These are phyloP conservation scores for Ballota nigra DNA, from an alignment of 257 asterid species.

Conservation along the genomic window DNA sequence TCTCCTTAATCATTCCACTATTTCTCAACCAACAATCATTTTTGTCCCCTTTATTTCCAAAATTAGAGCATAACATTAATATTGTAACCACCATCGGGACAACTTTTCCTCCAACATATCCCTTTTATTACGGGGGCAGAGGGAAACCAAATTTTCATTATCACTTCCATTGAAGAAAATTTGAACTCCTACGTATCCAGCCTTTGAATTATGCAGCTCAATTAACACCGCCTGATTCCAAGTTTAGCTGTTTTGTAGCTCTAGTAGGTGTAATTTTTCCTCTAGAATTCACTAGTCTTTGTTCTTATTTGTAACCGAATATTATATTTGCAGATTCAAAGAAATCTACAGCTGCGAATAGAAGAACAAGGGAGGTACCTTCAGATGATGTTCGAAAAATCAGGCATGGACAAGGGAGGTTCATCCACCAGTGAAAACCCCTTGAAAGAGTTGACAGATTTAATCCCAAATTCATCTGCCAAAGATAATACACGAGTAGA, in stretches of 20 bases:
- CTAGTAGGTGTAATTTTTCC: not conserved
- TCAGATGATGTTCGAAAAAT: slow-evolving; percentile 87
- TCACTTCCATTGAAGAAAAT: too few relatives aligned
- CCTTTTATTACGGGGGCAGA: too few relatives aligned
- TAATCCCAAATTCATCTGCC: slow-evolving; percentile 30
- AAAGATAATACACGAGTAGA: slow-evolving; percentile 30
- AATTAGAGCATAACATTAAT: too few relatives aligned
- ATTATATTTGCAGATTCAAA: slow-evolving; percentile 64
- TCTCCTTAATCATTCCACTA: too few relatives aligned
- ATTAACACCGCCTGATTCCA: slow-evolving; percentile 1
- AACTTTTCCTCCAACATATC: too few relatives aligned
- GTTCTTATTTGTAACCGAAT: not conserved
- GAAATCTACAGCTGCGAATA: slow-evolving; percentile 88
- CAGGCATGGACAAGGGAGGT: slow-evolving; percentile 57
- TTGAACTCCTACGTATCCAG: not conserved
- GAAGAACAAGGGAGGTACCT: slow-evolving; percentile 89
- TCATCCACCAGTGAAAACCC: slow-evolving; percentile 47
- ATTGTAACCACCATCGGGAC: too few relatives aligned
- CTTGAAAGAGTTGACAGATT: slow-evolving; percentile 30
- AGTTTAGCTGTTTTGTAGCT: not conserved
- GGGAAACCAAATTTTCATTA: too few relatives aligned
- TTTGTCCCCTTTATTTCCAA: too few relatives aligned
- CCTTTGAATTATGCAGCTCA: not conserved
- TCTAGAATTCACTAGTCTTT: not conserved
- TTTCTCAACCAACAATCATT: too few relatives aligned